These are phyloP conservation scores for Melaleuca quinquenervia DNA, from an alignment of 345 rosid genomes.

Conservation along the genomic window DNA sequence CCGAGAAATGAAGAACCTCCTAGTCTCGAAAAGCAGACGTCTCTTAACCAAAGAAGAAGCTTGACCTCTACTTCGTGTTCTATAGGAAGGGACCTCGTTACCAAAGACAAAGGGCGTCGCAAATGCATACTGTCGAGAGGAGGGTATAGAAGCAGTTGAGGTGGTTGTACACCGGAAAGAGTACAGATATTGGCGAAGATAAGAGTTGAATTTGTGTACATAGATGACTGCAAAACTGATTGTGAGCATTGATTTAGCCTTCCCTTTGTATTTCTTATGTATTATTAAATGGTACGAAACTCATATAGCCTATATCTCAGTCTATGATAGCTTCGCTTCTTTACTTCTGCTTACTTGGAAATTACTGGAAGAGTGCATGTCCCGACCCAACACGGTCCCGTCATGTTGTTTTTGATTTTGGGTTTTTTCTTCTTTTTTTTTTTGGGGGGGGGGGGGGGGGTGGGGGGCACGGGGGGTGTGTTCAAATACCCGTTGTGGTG, in stretches of 20 bases:
- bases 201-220: background rate
- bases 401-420: too few species aligned
- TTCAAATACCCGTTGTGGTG: background rate
- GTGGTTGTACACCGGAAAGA: background rate
- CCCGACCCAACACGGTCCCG: background rate
- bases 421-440: too few species aligned
- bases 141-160: background rate
- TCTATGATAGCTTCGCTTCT: background rate
- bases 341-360: background rate
- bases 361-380: background rate
- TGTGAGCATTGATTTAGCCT: background rate
- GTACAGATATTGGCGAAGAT: background rate
- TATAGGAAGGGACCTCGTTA: background rate
- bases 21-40: slow-evolving; percentile 62
- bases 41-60: slow-evolving; percentile 21
- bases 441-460: too few species aligned
- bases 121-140: background rate
- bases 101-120: background rate
- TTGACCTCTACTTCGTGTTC: background rate
- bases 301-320: background rate
- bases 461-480: too few species aligned
- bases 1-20: slow-evolving; percentile 69
- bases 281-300: background rate
- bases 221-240: background rate
- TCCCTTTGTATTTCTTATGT: background rate